Evolutionary conservation across 2,329 filamentous ascomycete genomes (phyloP).

Genomic region (Penicillium oxalicum): DNA sequence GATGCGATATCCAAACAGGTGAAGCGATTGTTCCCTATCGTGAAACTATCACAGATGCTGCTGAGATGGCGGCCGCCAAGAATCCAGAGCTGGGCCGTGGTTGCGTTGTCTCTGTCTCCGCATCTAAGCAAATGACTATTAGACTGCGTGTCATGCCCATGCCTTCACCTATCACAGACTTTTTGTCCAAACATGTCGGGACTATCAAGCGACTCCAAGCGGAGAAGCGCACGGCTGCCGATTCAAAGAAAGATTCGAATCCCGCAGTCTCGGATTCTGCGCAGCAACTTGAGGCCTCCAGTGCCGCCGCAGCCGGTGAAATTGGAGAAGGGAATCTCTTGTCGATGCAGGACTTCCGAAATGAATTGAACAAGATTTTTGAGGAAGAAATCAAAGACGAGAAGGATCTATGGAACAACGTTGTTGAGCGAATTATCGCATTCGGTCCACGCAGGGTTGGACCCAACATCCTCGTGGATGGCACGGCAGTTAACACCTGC

Average conservation of each 20-base stretch:
- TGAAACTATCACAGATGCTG: constrained; percentile 78
- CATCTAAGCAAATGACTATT: constrained; percentile 79
- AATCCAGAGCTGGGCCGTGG: constrained; percentile 84
- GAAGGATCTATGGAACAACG: constrained; percentile 68
- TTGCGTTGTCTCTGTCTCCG: constrained; percentile 66
- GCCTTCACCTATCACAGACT: constrained; percentile 72
- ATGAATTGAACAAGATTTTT: constrained; percentile 60
- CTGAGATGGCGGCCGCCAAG: constrained; percentile 85
- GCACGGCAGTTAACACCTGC: constrained; percentile 65
- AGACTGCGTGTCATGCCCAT: constrained; percentile 72
- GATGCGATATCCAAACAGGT: constrained; percentile 89
- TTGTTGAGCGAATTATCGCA: constrained; percentile 74
- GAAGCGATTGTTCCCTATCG: constrained; percentile 93
- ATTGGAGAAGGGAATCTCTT: constrained; percentile 57
- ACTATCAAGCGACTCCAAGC: constrained; percentile 75
- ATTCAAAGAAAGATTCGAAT: constrained; percentile 34
- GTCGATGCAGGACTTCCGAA: constrained; percentile 69
- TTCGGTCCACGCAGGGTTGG: constrained; percentile 83
- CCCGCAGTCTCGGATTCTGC: constrained; percentile 35
- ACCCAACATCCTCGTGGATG: constrained; percentile 83
- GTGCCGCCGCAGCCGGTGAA: constrained; percentile 48
- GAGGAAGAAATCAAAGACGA: constrained; percentile 65
- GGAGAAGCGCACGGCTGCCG: constrained; percentile 54
- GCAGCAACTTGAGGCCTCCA: constrained; percentile 42
- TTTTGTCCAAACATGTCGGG: constrained; percentile 71